These are phyloP conservation scores for Phoma sp. DNA, from an alignment of 2,329 filamentous ascomycete genomes.

Conservation along the genomic window DNA sequence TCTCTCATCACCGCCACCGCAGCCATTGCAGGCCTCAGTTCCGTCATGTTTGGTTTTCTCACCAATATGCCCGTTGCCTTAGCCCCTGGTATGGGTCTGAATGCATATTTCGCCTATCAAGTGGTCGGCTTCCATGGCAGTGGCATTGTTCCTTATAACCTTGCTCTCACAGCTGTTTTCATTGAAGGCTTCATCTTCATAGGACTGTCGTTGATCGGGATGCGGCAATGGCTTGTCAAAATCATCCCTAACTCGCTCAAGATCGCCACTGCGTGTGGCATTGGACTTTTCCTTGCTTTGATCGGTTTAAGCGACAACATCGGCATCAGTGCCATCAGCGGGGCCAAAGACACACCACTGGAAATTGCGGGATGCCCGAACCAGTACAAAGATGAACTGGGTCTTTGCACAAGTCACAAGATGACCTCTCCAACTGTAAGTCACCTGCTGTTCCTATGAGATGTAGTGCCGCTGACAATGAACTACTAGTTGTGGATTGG, in stretches of 20 bases:
- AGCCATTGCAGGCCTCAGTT: constrained; percentile 76
- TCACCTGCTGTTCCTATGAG: constrained; percentile 2
- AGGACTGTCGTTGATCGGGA: constrained; percentile 75
- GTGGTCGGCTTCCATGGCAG: constrained; percentile 78
- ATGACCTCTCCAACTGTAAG: constrained; percentile 75
- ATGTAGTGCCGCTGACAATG: constrained; percentile 9
- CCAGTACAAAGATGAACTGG: constrained; percentile 56
- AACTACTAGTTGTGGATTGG: constrained; percentile 75
- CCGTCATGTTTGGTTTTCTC: constrained; percentile 79
- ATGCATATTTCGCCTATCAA: constrained; percentile 85
- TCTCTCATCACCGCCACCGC: constrained; percentile 85
- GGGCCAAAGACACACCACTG: constrained; percentile 67
- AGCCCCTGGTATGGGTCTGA: constrained; percentile 60
- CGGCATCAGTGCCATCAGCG: constrained; percentile 79
- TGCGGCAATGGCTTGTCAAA: constrained; percentile 87
- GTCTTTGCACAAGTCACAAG: constrained; percentile 70
- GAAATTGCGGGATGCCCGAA: constrained; percentile 76
- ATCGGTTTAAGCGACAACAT: constrained; percentile 79
- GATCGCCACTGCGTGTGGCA: constrained; percentile 82
- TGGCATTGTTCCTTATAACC: constrained; percentile 73
- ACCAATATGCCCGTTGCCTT: constrained; percentile 68
- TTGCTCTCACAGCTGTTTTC: constrained; percentile 85
- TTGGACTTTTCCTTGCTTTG: constrained; percentile 79
- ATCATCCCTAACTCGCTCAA: constrained; percentile 84
- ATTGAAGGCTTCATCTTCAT: constrained; percentile 88